Conservation (phyloP, 805 yeast genomes). For the Ogataea parapolymorpha region DNA sequence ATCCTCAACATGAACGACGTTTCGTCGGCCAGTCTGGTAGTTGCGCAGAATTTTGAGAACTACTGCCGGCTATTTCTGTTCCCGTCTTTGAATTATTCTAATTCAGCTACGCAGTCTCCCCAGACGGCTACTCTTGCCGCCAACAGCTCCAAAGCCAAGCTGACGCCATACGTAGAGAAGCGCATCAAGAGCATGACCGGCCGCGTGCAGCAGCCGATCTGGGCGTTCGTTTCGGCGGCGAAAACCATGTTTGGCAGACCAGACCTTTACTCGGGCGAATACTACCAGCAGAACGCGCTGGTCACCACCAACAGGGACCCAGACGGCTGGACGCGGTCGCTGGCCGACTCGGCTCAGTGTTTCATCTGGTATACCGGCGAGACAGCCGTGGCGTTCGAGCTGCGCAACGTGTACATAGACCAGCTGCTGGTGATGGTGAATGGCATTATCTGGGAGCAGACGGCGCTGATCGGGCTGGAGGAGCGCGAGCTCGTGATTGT, state of each 20-base stretch:
- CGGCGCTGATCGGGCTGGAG: constrained; percentile 45
- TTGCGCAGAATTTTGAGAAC: constrained; percentile 38
- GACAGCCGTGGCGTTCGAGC: constrained; percentile 49
- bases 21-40: constrained; percentile 35
- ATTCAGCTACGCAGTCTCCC: constrained; percentile 6
- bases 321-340: constrained; percentile 25
- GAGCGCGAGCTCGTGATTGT: constrained; percentile 54
- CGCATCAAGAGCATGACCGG: constrained; percentile 20
- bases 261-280: constrained; percentile 43
- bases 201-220: constrained; percentile 43
- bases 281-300: constrained; percentile 35
- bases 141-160: constrained; percentile 13
- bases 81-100: constrained; percentile 17
- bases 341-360: constrained; percentile 29
- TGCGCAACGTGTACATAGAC: constrained; percentile 42
- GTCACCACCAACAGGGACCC: constrained; percentile 35
- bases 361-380: constrained; percentile 51
- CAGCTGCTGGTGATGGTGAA: constrained; percentile 50
- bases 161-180: constrained; percentile 26
- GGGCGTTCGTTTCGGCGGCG: constrained; percentile 51
- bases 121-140: constrained; percentile 1
- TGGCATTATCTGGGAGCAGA: constrained; percentile 69
- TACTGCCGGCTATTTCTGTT: constrained; percentile 33
- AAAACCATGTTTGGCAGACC: constrained; percentile 46
- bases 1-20: constrained; percentile 31